Conservation (phyloP, 139 green algal genomes). For the Klebsormidium nitens region DNA sequence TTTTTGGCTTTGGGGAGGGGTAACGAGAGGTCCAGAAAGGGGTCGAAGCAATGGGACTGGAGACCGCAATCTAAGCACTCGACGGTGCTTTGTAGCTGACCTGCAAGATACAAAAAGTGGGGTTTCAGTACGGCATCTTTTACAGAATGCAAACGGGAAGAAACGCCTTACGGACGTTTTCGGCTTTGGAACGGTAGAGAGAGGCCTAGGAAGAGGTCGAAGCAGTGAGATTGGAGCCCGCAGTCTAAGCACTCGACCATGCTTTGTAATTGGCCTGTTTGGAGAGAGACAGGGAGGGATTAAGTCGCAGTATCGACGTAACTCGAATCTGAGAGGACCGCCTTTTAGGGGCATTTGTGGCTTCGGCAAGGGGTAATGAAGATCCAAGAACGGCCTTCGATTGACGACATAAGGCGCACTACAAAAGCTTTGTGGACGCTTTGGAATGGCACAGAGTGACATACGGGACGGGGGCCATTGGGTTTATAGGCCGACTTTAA, state of each 20-base stretch:
- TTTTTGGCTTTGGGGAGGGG: constrained; percentile 53
- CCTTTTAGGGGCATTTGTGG: neutral
- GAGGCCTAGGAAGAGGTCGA: constrained; percentile 71
- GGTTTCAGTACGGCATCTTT: neutral
- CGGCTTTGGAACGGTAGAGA: constrained; percentile 66
- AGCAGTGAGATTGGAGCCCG: constrained; percentile 54
- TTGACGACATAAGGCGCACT: no score
- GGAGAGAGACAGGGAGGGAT: neutral
- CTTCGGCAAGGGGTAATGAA: constrained; percentile 65
- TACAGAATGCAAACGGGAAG: constrained; percentile 4
- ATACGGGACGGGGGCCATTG: no score
- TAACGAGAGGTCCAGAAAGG: constrained; percentile 68
- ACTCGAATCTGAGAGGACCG: neutral
- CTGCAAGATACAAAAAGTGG: neutral
- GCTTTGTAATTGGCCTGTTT: constrained; percentile 57
- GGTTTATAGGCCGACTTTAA: no score
- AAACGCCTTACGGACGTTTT: neutral
- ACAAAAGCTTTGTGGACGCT: no score
- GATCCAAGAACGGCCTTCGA: no score
- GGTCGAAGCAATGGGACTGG: constrained; percentile 67
- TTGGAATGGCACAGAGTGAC: no score
- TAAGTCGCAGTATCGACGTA: neutral
- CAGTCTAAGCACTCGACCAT: constrained; percentile 64
- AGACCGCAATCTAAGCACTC: constrained; percentile 54
- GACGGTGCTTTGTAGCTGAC: constrained; percentile 68